Conservation (phyloP, 345 rosid genomes). For the Xanthoceras sorbifolium region DNA sequence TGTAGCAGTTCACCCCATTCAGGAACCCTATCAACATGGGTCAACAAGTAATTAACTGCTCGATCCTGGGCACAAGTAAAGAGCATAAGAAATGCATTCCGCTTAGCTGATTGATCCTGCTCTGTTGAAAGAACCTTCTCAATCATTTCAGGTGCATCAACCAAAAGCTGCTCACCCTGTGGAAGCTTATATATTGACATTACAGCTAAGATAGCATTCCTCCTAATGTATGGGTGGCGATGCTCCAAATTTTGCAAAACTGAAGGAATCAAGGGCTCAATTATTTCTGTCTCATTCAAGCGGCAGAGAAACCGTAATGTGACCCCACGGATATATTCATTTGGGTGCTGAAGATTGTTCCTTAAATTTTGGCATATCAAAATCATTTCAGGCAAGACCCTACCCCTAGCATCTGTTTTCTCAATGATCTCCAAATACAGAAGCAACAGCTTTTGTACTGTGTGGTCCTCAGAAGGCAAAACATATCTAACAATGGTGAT, state of each 20-base stretch:
- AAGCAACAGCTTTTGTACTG: conserved; percentile 83
- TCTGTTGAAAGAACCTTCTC: conserved; percentile 68
- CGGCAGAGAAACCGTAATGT: conserved; percentile 78
- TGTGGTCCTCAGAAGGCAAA: conserved; percentile 91
- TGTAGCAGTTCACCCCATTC: conserved; percentile 78
- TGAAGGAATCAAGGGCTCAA: conserved; percentile 77
- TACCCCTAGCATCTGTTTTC: conserved; percentile 76
- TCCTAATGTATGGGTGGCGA: conserved; percentile 69
- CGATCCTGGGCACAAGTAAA: conserved; percentile 72
- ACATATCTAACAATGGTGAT: conserved; percentile 94
- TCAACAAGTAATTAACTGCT: conserved; percentile 62
- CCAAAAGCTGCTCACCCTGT: conserved; percentile 69
- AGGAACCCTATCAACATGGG: conserved; percentile 64
- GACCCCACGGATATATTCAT: conserved; percentile 92
- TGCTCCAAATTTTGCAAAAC: conserved; percentile 71
- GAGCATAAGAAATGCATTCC: conserved; percentile 84
- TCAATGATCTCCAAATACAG: conserved; percentile 88
- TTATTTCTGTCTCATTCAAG: conserved; percentile 63
- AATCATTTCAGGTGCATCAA: conserved; percentile 78
- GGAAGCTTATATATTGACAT: conserved; percentile 79
- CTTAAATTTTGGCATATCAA: conserved; percentile 87
- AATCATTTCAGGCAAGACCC: conserved; percentile 91
- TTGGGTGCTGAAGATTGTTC: conserved; percentile 97
- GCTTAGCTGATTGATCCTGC: conserved; percentile 73
- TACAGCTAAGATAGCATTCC: conserved; percentile 72